These are phyloP conservation scores for Aspergillus ochraceus DNA, from an alignment of 2,329 filamentous ascomycete genomes.

Conservation along the genomic window DNA sequence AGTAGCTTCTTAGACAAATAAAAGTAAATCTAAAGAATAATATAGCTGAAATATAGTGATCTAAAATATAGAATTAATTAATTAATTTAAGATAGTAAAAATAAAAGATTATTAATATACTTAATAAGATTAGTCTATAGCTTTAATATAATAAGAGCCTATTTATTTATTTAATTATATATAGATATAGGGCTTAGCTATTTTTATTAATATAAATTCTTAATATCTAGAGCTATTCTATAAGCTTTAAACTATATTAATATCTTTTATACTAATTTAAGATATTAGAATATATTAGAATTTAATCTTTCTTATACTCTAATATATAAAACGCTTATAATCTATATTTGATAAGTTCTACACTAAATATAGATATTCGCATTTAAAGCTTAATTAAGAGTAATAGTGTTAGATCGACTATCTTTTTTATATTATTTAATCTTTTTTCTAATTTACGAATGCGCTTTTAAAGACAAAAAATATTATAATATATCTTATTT, in stretches of 20 bases:
- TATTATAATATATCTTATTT: slow-evolving; percentile 15
- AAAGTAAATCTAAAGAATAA: too few species aligned
- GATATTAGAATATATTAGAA: slow-evolving; percentile 19
- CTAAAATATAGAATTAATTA: too few species aligned
- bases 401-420: slow-evolving; percentile 15
- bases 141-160: background rate
- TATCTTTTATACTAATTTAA: slow-evolving; percentile 12
- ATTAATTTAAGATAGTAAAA: background rate
- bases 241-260: slow-evolving; percentile 12
- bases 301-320: slow-evolving; percentile 20
- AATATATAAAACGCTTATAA: slow-evolving; percentile 11
- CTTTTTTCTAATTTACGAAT: slow-evolving; percentile 19
- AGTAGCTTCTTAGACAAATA: too few species aligned
- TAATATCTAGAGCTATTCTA: slow-evolving; percentile 12
- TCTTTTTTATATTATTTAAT: slow-evolving; percentile 18
- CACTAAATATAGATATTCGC: background rate
- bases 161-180: background rate
- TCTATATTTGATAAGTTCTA: slow-evolving; percentile 3
- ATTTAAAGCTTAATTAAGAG: slow-evolving; percentile 1
- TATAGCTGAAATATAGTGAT: too few species aligned
- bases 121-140: background rate
- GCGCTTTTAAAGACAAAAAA: slow-evolving; percentile 15
- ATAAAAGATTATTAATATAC: background rate
- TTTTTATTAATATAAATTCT: slow-evolving; percentile 15
- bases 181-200: slow-evolving; percentile 5